phyloP scores from a whole-genome alignment of 1,284 basidiomycete species.

The Bondarzewia mesenterica region DNA sequence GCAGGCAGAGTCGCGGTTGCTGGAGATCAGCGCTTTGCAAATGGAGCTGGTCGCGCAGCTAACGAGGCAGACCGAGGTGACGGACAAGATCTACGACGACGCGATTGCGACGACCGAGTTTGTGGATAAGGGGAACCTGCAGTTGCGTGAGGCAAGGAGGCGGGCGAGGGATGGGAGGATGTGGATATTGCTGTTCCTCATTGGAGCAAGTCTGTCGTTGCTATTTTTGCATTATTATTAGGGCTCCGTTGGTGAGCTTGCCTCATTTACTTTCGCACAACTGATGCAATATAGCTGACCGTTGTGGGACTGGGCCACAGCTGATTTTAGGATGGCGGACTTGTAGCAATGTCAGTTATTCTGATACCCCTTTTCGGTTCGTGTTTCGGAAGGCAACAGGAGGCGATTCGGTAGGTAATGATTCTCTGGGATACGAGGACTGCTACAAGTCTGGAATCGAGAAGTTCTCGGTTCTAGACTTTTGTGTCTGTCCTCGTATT shows the following conservation, averaged over 20 bases:
- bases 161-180: slow-evolving; percentile 76
- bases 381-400: no score
- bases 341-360: no score
- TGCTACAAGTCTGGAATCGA: no score
- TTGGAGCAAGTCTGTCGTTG: slow-evolving; percentile 79
- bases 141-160: slow-evolving; percentile 77
- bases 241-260: not conserved
- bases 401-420: no score
- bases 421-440: no score
- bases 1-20: slow-evolving; percentile 78
- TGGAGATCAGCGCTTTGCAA: slow-evolving; percentile 88
- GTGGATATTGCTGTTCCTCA: slow-evolving; percentile 79
- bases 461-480: no score
- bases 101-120: slow-evolving; percentile 77
- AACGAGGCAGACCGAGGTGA: slow-evolving; percentile 82
- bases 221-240: slow-evolving; percentile 84
- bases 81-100: slow-evolving; percentile 85
- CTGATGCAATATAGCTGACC: no score
- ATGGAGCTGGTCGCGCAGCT: slow-evolving; percentile 83
- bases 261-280: no score
- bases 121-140: slow-evolving; percentile 81
- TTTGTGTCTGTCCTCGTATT: no score
- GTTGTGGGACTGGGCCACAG: no score
- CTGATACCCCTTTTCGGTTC: no score
- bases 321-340: no score